These are phyloP conservation scores for Ophiostoma ips DNA, from an alignment of 2,329 filamentous ascomycete genomes.

Conservation along the genomic window DNA sequence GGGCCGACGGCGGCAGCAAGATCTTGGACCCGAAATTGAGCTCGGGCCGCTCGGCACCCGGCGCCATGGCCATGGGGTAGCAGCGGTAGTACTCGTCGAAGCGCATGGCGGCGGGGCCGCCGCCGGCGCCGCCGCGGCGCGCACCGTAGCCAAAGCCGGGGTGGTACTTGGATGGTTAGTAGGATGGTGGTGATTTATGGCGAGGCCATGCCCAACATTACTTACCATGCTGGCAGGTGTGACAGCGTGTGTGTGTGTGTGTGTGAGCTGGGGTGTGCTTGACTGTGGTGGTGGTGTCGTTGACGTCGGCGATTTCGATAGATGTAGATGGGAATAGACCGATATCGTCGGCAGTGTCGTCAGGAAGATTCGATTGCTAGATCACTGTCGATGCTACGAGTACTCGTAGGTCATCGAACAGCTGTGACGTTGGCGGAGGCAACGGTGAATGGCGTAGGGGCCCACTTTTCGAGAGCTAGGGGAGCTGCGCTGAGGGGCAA, in stretches of 20 bases:
- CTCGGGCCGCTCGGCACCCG: conserved; percentile 73
- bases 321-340: too few species aligned
- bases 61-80: conserved; percentile 90
- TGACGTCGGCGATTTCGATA: too few species aligned
- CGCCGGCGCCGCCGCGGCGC: conserved; percentile 32
- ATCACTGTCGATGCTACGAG: too few species aligned
- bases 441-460: not conserved
- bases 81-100: conserved; percentile 99
- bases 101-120: conserved; percentile 47
- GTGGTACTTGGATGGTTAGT: not conserved
- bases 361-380: too few species aligned
- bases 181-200: too few species aligned
- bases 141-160: conserved; percentile 8
- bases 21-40: conserved; percentile 97
- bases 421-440: not conserved
- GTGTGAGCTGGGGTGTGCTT: too few species aligned
- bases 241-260: too few species aligned
- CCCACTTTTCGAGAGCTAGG: not conserved
- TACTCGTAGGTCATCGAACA: too few species aligned
- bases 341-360: too few species aligned
- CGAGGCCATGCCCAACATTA: too few species aligned
- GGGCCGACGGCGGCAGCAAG: conserved; percentile 85
- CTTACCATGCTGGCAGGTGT: not conserved
- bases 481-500: not conserved
- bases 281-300: too few species aligned